Conservation (phyloP, 306 rosid species). For the Biancaea sappan region DNA sequence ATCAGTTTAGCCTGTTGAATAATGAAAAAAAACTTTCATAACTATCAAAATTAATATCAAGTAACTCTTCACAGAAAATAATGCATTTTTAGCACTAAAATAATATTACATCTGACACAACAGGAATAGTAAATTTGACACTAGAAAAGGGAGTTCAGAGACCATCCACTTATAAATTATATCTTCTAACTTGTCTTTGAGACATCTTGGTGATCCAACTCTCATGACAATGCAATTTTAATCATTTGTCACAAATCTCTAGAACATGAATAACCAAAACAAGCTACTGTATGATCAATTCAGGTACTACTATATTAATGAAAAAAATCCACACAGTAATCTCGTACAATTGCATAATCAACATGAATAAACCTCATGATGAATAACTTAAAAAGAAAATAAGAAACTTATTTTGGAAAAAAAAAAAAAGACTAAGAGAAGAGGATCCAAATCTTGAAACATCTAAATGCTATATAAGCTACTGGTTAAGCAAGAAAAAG, state of each 20-base stretch:
- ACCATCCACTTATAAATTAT: neutral
- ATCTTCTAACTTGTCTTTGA: neutral
- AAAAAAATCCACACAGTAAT: neutral
- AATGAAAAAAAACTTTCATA: conserved; percentile 24
- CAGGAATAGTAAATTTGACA: conserved; percentile 10
- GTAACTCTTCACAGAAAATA: conserved; percentile 3
- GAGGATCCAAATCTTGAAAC: no score
- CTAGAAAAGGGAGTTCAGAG: neutral
- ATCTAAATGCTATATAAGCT: neutral
- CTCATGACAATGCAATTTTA: neutral
- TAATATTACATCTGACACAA: conserved; percentile 24
- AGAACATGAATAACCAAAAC: neutral
- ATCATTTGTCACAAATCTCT: neutral
- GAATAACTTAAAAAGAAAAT: no score
- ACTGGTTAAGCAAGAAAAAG: neutral
- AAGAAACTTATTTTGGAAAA: no score
- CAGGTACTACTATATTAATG: neutral
- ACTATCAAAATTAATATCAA: conserved; percentile 4
- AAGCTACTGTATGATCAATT: neutral
- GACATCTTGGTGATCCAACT: conserved; percentile 1
- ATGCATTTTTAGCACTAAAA: conserved; percentile 7
- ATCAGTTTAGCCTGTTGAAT: conserved; percentile 37
- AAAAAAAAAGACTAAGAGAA: no score
- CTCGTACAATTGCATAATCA: neutral
- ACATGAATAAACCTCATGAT: neutral